Evolutionary conservation across 257 asterid species (phyloP).

Genomic region (Linderniella brevidens): DNA sequence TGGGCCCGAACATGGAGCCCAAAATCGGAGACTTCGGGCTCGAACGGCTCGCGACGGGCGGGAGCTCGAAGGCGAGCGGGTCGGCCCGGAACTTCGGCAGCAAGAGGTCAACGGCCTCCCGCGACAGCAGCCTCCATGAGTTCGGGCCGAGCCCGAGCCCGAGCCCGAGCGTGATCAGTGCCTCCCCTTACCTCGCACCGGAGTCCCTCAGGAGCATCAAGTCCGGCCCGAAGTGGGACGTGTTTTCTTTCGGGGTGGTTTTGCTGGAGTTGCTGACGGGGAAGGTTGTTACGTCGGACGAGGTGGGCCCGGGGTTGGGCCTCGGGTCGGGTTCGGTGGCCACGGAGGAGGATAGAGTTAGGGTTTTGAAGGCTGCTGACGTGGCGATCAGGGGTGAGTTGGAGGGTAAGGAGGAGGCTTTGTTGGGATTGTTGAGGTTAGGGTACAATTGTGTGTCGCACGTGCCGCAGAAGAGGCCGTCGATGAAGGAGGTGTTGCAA

Average conservation of each 20-base stretch:
- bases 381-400: conserved; percentile 67
- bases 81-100: conserved; percentile 76
- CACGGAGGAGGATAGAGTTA: conserved; percentile 31
- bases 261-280: conserved; percentile 63
- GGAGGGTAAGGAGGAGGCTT: conserved; percentile 72
- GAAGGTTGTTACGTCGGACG: conserved; percentile 54
- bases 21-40: conserved; percentile 90
- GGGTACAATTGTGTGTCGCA: conserved; percentile 62
- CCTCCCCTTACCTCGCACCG: conserved; percentile 76
- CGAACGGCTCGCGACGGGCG: conserved; percentile 42
- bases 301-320: conserved; percentile 25
- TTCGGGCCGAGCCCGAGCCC: conserved; percentile 76
- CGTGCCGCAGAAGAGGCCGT: conserved; percentile 71
- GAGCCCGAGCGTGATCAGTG: conserved; percentile 54
- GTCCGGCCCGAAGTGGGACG: conserved; percentile 86
- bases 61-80: conserved; percentile 52
- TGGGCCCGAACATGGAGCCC: conserved; percentile 80
- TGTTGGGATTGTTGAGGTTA: conserved; percentile 46
- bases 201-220: conserved; percentile 84
- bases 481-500: conserved; percentile 79
- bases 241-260: conserved; percentile 63
- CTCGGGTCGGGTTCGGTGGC: conserved; percentile 16
- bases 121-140: conserved; percentile 58
- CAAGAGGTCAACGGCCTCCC: conserved; percentile 73
- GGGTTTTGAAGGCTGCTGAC: conserved; percentile 50